phyloP scores from a whole-genome alignment of 495 filamentous ascomycete genomes.

The Hypoxylon trugodes region DNA sequence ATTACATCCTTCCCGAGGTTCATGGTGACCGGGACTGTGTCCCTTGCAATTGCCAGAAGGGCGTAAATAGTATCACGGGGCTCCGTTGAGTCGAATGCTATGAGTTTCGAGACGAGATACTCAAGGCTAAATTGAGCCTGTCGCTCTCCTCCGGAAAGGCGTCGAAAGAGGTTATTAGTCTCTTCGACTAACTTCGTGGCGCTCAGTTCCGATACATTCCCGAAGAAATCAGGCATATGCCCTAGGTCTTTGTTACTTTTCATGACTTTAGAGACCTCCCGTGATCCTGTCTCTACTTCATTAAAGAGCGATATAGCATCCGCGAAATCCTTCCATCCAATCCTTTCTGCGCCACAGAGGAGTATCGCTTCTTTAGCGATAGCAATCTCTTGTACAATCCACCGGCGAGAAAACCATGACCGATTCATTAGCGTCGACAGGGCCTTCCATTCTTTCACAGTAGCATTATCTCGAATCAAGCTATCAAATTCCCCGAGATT shows the following conservation, averaged over 20 bases:
- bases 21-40: conserved; percentile 23
- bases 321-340: conserved; percentile 47
- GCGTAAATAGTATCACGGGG: conserved; percentile 46
- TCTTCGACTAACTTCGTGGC: conserved; percentile 48
- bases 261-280: neutral
- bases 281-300: conserved; percentile 27
- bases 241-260: conserved; percentile 11
- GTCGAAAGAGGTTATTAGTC: conserved; percentile 45
- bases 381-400: conserved; percentile 52
- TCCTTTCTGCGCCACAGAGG: conserved; percentile 36
- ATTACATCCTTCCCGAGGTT: neutral
- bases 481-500: conserved; percentile 32
- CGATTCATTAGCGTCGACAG: conserved; percentile 43
- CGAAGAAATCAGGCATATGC: conserved; percentile 32
- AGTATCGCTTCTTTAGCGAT: conserved; percentile 42
- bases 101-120: conserved; percentile 44
- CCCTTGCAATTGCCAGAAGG: conserved; percentile 43
- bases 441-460: conserved; percentile 33
- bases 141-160: neutral
- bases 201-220: conserved; percentile 43
- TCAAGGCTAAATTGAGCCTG: conserved; percentile 39
- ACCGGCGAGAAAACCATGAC: conserved; percentile 46
- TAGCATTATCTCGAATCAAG: conserved; percentile 10
- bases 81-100: conserved; percentile 41
- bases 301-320: conserved; percentile 41